Evolutionary conservation across 805 yeast species (phyloP).

Genomic region (Zygosaccharomyces bailii): DNA sequence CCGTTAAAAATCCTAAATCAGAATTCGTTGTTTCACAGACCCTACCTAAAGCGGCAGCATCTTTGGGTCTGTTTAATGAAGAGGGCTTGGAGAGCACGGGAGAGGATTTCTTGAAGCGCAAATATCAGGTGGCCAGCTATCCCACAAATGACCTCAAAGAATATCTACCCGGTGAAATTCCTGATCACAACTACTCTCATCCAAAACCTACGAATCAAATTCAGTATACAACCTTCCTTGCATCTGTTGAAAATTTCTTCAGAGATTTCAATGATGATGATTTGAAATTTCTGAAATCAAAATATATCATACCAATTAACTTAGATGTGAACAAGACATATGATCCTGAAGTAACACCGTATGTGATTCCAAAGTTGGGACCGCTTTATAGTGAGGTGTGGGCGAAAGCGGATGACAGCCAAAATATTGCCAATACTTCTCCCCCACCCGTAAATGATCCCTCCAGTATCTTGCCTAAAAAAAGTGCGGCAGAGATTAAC

Average conservation of each 20-base stretch:
- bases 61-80: conserved; percentile 63
- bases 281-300: conserved; percentile 62
- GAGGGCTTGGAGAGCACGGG: conserved; percentile 64
- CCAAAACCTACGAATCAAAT: conserved; percentile 87
- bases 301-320: conserved; percentile 52
- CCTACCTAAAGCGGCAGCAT: conserved; percentile 60
- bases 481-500: conserved; percentile 47
- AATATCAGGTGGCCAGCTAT: conserved; percentile 86
- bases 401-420: conserved; percentile 73
- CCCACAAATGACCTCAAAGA: conserved; percentile 75
- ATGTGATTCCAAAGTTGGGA: conserved; percentile 80
- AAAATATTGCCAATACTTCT: conserved; percentile 39
- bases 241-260: conserved; percentile 82
- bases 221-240: conserved; percentile 81
- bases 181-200: conserved; percentile 79
- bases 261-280: conserved; percentile 79
- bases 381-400: conserved; percentile 77
- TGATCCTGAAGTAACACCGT: conserved; percentile 70
- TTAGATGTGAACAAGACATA: conserved; percentile 42
- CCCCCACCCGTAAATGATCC: conserved; percentile 49
- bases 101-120: conserved; percentile 66
- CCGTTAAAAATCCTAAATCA: conserved; percentile 65
- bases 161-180: conserved; percentile 82
- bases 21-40: conserved; percentile 72
- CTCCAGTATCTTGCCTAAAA: conserved; percentile 48